Evolutionary conservation across 2,329 filamentous ascomycete species (phyloP), one percentile per base, ranked within the genome.

Genomic region (Trichoderma pleuroti): DNA sequence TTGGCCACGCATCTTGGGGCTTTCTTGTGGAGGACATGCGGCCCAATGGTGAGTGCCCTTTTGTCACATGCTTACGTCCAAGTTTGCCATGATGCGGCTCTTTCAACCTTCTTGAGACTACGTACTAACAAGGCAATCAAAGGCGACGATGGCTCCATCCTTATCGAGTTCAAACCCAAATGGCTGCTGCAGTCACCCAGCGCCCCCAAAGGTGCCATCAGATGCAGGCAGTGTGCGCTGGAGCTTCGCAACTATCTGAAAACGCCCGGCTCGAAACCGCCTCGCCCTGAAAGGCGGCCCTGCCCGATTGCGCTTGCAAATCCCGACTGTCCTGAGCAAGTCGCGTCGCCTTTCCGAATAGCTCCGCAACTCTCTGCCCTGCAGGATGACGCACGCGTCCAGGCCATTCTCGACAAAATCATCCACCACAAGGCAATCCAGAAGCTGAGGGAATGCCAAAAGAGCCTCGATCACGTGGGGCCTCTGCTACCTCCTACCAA

Each of bases 131-230:
- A 18, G 8, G 28, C 59, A 14, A n/a, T 65, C 26, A 78, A 26
- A 57, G 78, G 79, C 70, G 71, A 76, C 16, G 74, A 77, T 26
- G 75, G 76, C n/a, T 77, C 74, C 70, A 70, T 79, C 32, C 78
- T 92, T 36, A 82, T 92, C 70, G 92, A 95, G 78, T 91, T 95
- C 81, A 96, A 96, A 78, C 92, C 93, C 16, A 96, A 96, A 80
- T 96, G 93, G 93, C 86, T 96, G 30, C 82, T 86, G 10, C 92
- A 94, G 78, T 94, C 92, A 2, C 92, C 90, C 5, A 89, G 88
- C 46, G 92, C 92, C 0, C 93, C 92, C 1, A 30, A 77, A 0
- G 80, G 82, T 32, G 87, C 91, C 52, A 86, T 83, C 64, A 85
- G 91, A 64, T 96, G 93, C 81, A 88, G 93, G 36, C 93, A 91